Percentiles rank a stretch among this genome's conserved stretches.
Evolutionary conservation across 768 basidiomycete species (phyloP).

Genomic region (Calocybe indica): DNA sequence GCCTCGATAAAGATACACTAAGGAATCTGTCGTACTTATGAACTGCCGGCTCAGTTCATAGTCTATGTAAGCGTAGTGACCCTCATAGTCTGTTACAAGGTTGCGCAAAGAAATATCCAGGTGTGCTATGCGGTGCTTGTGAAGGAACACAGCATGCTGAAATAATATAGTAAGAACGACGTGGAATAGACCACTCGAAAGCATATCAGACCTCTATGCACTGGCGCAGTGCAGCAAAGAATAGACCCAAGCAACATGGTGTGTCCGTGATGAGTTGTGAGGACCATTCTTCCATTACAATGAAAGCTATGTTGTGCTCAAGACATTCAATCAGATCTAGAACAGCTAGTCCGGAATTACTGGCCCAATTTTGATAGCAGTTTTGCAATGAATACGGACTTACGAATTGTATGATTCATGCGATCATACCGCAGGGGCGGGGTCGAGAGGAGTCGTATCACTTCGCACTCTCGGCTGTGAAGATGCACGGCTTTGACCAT

Average conservation of each 20-base stretch:
- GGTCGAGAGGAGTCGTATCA: constrained; percentile 50
- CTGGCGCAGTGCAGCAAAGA: constrained; percentile 55
- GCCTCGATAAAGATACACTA: constrained; percentile 39
- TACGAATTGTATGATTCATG: constrained; percentile 76
- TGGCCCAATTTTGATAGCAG: not conserved
- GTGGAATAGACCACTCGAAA: not conserved
- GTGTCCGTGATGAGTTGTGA: constrained; percentile 48
- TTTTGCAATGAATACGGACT: constrained; percentile 17
- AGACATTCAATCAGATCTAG: constrained; percentile 54
- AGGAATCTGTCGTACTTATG: constrained; percentile 27
- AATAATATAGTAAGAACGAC: not conserved
- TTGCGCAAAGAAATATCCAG: constrained; percentile 70
- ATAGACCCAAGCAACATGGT: constrained; percentile 46
- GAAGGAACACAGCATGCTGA: constrained; percentile 70
- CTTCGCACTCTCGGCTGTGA: constrained; percentile 55
- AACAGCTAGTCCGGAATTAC: constrained; percentile 39
- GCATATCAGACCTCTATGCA: constrained; percentile 52
- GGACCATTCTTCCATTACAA: constrained; percentile 82
- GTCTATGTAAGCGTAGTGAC: constrained; percentile 69
- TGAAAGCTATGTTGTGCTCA: constrained; percentile 50
- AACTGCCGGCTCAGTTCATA: constrained; percentile 62
- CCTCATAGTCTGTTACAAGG: constrained; percentile 58
- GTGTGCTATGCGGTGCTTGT: constrained; percentile 58
- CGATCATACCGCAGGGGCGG: constrained; percentile 48
- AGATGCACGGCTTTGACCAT: constrained; percentile 67